Evolutionary conservation across 306 rosid species (phyloP), one percentile per base, ranked within the genome.

Genomic region (Oemleria cerasiformis): DNA sequence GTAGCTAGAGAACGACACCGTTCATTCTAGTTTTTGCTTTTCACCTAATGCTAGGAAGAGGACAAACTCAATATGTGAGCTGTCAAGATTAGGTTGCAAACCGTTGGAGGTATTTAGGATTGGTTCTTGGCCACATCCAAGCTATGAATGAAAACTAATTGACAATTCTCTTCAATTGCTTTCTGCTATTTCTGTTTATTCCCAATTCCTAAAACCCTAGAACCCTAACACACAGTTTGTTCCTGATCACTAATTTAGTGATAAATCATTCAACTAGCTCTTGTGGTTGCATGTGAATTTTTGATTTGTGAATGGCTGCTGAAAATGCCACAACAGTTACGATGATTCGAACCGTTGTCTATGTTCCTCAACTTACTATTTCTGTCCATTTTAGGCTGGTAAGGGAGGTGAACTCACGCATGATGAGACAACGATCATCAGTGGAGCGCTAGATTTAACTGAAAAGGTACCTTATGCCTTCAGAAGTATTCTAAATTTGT

Each of bases 381-480:
- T 51, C 44, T 73, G 73, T 74, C 62, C 53, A 62, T 58, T 75
- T 72, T 71, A 94, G 98, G 97, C 96, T 80, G 98, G 98, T 76
- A 94, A 94, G 81, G 98, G 97, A 17, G 98, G 97, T 45, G 98
- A 94, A 73, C 97, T 94, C 73, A 86, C 97, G 0, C 97, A 89
- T 58, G 92, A 91, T 25, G 98, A 94, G 86, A 91, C 98, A 53
- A 94, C 95, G 21, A 91, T 94, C 73, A 94, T 94, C 78, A 94
- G 96, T 17, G 98, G 96, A 70, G 98, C 98, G 12, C 87, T 94
- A 53, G 97, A 91, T 83, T 91, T 94, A 73, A 94, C 97, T 21
- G 92, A 84, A 85, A 94, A 94, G 92, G 97, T 91, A 60, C 39
- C 36, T 69, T 68, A 36, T 63, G 41, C 17, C 20, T 49, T 53